Percentiles rank a stretch among this genome's conserved stretches.
Evolutionary conservation across 305 asterid genomes (phyloP).

Genomic region (Fraxinus ornus): DNA sequence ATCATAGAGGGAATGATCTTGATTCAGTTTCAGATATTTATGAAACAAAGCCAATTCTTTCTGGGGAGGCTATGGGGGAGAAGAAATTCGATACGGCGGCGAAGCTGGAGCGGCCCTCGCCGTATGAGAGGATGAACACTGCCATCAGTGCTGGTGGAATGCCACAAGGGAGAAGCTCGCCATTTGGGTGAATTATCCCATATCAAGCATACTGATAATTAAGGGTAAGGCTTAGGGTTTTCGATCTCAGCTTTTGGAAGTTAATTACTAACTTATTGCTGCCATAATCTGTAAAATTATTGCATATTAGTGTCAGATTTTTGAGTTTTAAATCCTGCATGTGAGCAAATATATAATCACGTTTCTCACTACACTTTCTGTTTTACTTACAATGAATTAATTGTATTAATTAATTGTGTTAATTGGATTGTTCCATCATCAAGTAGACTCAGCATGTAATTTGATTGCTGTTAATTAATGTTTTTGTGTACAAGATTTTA

Average conservation of each 20-base stretch:
- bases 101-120: conserved; percentile 58
- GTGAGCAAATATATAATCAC: not conserved
- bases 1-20: conserved; percentile 33
- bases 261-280: not conserved
- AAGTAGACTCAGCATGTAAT: too few species aligned
- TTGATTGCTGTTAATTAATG: too few species aligned
- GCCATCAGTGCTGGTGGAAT: conserved; percentile 46
- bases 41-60: conserved; percentile 52
- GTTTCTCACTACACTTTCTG: not conserved
- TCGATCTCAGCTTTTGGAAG: not conserved
- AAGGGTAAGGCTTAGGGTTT: not conserved
- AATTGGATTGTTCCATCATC: not conserved
- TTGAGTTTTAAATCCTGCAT: not conserved
- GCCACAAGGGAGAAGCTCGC: conserved; percentile 55
- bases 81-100: conserved; percentile 35
- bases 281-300: not conserved
- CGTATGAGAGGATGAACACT: conserved; percentile 33
- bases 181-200: conserved; percentile 49
- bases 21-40: conserved; percentile 59
- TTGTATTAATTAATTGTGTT: not conserved
- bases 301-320: not conserved
- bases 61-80: conserved; percentile 37
- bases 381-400: not conserved
- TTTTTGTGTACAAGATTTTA: too few species aligned
- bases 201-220: not conserved